These are phyloP conservation scores for Graphilbum fragrans DNA, from an alignment of 2,329 filamentous ascomycete genomes.

Conservation along the genomic window DNA sequence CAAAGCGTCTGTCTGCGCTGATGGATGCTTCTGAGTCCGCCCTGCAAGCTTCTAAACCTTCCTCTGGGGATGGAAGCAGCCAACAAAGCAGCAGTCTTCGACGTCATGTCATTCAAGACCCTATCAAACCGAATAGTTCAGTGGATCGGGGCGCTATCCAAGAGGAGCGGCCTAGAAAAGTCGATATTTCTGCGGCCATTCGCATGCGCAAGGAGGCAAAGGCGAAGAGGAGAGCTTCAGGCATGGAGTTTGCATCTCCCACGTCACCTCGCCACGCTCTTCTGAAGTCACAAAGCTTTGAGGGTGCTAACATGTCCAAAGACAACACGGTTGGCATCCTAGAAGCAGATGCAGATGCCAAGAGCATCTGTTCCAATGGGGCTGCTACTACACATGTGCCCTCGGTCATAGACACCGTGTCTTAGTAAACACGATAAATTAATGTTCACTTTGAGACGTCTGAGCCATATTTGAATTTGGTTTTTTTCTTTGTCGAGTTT, in stretches of 20 bases:
- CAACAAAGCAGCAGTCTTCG: neutral
- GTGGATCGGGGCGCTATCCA: neutral
- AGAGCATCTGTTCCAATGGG: no score
- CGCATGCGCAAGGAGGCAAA: conserved; percentile 19
- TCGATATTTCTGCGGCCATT: conserved; percentile 15
- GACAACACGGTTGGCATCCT: no score
- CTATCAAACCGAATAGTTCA: neutral
- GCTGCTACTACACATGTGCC: no score
- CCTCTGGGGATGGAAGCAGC: neutral
- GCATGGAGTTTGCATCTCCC: neutral
- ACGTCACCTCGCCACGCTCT: neutral
- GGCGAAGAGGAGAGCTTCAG: conserved; percentile 12
- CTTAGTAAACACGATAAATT: no score
- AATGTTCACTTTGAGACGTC: no score
- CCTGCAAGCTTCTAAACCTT: no score
- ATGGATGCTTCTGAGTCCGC: neutral
- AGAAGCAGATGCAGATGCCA: no score
- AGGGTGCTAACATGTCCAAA: neutral
- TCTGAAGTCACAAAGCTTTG: neutral
- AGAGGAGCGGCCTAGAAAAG: conserved; percentile 10
- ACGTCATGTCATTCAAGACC: neutral
- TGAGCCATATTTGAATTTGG: no score
- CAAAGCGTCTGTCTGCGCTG: conserved; percentile 4
- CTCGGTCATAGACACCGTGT: no score
- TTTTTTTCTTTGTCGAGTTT: no score